Conservation (phyloP, 176 grass and related monocot genomes). For the Triticum turgidum region DNA sequence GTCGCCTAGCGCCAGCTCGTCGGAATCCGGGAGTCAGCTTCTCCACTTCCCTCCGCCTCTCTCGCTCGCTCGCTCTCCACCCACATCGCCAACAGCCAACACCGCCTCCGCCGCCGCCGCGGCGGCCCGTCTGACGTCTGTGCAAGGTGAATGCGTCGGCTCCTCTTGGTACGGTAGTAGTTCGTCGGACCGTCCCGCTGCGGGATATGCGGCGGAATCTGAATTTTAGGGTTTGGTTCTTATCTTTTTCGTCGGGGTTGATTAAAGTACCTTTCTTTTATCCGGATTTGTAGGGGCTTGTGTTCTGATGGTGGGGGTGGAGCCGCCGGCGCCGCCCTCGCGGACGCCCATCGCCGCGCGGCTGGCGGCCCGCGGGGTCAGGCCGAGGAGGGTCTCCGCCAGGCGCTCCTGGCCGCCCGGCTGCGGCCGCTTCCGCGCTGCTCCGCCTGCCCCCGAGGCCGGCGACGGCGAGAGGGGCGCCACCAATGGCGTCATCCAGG, state of each 20-base stretch:
- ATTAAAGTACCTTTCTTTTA: background rate
- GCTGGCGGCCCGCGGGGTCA: background rate
- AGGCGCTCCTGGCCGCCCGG: slow-evolving; percentile 44
- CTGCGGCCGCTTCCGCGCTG: slow-evolving; percentile 40
- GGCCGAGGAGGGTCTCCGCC: slow-evolving; percentile 24
- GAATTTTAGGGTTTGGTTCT: slow-evolving; percentile 27
- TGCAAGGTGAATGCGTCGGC: background rate
- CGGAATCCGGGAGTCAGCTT: background rate
- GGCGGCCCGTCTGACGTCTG: background rate
- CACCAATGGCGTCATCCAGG: background rate
- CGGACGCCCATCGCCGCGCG: background rate
- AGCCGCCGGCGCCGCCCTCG: slow-evolving; percentile 19
- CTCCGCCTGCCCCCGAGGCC: background rate
- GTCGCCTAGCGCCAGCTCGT: background rate
- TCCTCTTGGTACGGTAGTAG: background rate
- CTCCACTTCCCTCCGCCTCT: background rate
- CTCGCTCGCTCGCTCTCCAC: background rate
- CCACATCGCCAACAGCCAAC: background rate
- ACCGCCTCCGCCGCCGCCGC: background rate
- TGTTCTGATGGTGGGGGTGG: slow-evolving; percentile 30
- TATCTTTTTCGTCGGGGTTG: background rate
- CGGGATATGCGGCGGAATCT: background rate
- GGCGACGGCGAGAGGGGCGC: background rate
- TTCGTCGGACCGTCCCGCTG: background rate
- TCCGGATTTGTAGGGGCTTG: slow-evolving; percentile 33